These are phyloP conservation scores for Globisporangium barbulae DNA, from an alignment of 352 stramenopile genomes.

Conservation along the genomic window DNA sequence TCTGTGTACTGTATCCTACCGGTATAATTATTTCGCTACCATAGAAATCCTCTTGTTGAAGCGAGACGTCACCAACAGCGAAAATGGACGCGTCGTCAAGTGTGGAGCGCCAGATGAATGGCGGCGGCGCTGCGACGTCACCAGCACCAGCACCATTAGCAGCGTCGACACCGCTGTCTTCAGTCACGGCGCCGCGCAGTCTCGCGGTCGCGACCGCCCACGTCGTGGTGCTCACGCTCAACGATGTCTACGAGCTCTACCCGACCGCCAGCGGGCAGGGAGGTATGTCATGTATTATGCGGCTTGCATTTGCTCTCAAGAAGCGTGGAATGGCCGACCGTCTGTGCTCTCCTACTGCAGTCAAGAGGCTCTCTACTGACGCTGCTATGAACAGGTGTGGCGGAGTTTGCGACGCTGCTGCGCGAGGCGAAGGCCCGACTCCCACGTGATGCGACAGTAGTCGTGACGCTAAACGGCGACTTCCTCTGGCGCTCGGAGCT, in stretches of 20 bases:
- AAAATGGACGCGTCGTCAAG: too few relatives aligned
- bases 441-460: slow-evolving; percentile 27
- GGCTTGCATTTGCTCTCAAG: background rate
- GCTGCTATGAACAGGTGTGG: slow-evolving; percentile 25
- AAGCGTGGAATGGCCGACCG: too few relatives aligned
- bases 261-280: slow-evolving; percentile 30
- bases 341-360: background rate
- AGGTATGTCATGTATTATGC: slow-evolving; percentile 11
- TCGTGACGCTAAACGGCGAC: slow-evolving; percentile 71
- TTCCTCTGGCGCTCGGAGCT: slow-evolving; percentile 69
- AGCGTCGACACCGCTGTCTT: too few relatives aligned
- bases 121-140: too few relatives aligned
- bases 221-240: slow-evolving; percentile 62
- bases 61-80: too few relatives aligned
- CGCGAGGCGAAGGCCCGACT: slow-evolving; percentile 21
- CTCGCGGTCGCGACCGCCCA: slow-evolving; percentile 6
- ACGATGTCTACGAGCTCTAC: slow-evolving; percentile 72
- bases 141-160: too few relatives aligned
- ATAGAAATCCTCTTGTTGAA: too few relatives aligned
- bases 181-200: too few relatives aligned
- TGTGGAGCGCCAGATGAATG: too few relatives aligned
- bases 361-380: background rate
- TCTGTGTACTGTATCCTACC: too few relatives aligned
- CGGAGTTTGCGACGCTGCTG: slow-evolving; percentile 56
- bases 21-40: too few relatives aligned